Evolutionary conservation across 768 basidiomycete genomes (phyloP), one percentile per base, ranked within the genome.

Genomic region (Suillus bovinus): DNA sequence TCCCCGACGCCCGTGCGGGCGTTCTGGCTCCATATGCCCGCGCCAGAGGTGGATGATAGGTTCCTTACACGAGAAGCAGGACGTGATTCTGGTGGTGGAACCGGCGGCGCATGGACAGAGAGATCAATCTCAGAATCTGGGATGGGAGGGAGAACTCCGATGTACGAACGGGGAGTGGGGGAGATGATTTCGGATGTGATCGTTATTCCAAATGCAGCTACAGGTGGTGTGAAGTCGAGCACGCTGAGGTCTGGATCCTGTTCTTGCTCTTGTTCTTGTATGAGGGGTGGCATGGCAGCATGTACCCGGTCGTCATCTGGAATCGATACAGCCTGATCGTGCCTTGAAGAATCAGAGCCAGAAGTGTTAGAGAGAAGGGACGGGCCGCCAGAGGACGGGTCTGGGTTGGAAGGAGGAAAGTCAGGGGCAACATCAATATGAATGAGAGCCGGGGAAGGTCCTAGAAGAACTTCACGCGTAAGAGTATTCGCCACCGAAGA

Each of bases 241-340:
- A 49, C 20, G 50, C 38, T 50, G 4, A 47, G 55, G 14, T 66
- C 52, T 2, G 63, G 59, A 14, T 31, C 39, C 17, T 53, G 41
- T 31, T 33, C 60, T 20, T 44, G 47, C 27, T 64, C 61, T 1
- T 62, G 62, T 38, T 39, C 24, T 29, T 56, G 24, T 10, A 6
- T 17, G 16, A 38, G 33, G 13, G 54, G 9, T 1, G 54, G 34
- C 22, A 36, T 5, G 9, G 61, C 29, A 34, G 72, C 20, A 42
- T 71, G 65, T 17, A 71, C 68, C 67, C 67, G 70, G 41, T 75
- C 67, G 54, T 75, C 71, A 24, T 70, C 66, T 70, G 72, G 72
- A 16, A 52, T 59, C 31, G 61, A 68, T 31, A 29, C 20, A 39
- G 65, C 33, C 33, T 34, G 66, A 22, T 66, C 62, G 57, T 56